Evolutionary conservation across 2,329 filamentous ascomycete genomes (phyloP), one percentile per base, ranked within the genome.

Genomic region (Monascus ruber): DNA sequence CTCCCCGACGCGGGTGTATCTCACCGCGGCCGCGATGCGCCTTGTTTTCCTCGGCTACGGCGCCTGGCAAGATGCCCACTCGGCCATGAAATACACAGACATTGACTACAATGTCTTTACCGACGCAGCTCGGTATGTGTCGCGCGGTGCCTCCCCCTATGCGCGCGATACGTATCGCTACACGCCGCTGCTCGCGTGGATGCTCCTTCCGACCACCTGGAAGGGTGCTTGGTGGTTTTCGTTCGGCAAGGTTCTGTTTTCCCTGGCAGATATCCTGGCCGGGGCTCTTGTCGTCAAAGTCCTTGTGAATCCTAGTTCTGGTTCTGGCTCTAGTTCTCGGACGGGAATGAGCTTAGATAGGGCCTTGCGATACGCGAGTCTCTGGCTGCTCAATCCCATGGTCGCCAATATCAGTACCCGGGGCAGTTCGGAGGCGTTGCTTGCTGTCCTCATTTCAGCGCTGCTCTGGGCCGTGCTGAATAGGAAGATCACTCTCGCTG

Each of bases 31-130:
- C 39, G 52, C 79, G 35, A 74, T 98, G 24, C 85, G 91, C 44
- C 58, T 77, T 5, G 60, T 69, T 27, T 79, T 98, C 46, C 75
- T 96, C 36, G 59, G 93, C 53, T 96, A 96, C 61, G 89, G 91
- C 42, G 76, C 86, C 44, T 88, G 85, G 71, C 91, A 98, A 68
- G 91, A 98, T 65, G 81, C 85, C 43, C 74, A 88, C 65, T 93
- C 87, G 5, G 81, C 89, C 9, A 68, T 98, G 56, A 96, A 96
- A 66, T 98, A 96, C 70, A 98, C 91, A 37, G 91, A 98, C 65
- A 95, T 98, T 53, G 91, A 98, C 71, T 98, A 98, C 65, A 79
- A 87, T 48, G 91, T 98, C 60, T 98, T 98, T 70, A 96, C 91
- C 36, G 89, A 96, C 61, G 91, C 91, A 25, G 78, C 91, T 2